These are phyloP conservation scores for Solanum ossicruentum DNA, from an alignment of 257 asterid genomes.

Conservation along the genomic window DNA sequence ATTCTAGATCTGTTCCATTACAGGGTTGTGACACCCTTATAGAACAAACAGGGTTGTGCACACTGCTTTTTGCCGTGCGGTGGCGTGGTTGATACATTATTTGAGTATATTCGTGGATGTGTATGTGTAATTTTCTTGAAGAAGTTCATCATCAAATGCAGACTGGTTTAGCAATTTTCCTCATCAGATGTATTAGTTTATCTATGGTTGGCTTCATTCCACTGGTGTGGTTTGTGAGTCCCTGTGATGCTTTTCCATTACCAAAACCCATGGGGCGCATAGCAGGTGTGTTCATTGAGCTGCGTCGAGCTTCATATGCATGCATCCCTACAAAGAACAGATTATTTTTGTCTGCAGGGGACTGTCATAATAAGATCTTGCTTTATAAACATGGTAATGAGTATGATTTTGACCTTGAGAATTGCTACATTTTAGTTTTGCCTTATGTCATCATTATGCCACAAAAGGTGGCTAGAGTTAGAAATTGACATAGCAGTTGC, in stretches of 20 bases:
- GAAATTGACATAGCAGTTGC: not conserved
- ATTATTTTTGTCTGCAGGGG: not conserved
- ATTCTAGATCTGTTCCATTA: not conserved
- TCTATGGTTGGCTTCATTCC: not conserved
- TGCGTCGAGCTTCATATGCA: not conserved
- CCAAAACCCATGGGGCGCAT: not conserved
- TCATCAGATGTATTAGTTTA: not conserved
- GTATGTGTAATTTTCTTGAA: not conserved
- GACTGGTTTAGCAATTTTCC: not conserved
- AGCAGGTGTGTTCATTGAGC: not conserved
- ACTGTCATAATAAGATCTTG: not conserved
- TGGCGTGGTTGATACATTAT: not conserved
- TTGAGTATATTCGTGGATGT: not conserved
- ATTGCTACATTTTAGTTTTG: not conserved
- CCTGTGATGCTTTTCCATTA: not conserved
- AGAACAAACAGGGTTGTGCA: not conserved
- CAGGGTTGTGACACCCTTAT: not conserved
- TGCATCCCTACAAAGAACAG: not conserved
- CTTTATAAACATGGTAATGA: not conserved
- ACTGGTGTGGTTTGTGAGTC: not conserved
- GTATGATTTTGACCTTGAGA: not conserved
- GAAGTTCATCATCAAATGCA: not conserved
- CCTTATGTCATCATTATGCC: not conserved
- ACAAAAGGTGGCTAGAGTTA: not conserved
- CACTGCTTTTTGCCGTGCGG: not conserved